A percentile compares a stretch with the other conserved stretches of the same genome.
Conservation (phyloP, 306 rosid genomes). For the Cicer yamashitae region DNA sequence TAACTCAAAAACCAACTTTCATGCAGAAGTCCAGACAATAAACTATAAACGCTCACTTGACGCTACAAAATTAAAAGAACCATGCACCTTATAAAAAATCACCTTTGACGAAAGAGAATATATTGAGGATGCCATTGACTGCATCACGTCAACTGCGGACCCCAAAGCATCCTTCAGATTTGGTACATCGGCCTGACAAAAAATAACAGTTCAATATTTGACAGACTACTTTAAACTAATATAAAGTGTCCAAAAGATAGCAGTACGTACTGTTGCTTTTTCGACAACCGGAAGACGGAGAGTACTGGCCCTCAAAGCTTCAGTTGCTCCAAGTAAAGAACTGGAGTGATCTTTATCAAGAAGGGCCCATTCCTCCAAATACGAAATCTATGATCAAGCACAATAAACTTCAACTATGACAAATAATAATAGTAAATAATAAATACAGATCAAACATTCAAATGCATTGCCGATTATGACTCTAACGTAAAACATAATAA, state of each 20-base stretch:
- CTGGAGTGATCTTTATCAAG: slow-evolving; percentile 86
- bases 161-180: slow-evolving; percentile 92
- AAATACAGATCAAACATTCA: slow-evolving; percentile 17
- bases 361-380: slow-evolving; percentile 95
- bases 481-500: slow-evolving; percentile 25
- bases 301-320: slow-evolving; percentile 97
- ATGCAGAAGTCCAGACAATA: slow-evolving; percentile 9
- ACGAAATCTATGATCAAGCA: slow-evolving; percentile 66
- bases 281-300: slow-evolving; percentile 96
- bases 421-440: slow-evolving; percentile 26
- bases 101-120: slow-evolving; percentile 87
- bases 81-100: slow-evolving; percentile 15
- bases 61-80: slow-evolving; percentile 17
- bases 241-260: slow-evolving; percentile 7
- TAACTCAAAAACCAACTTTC: slow-evolving; percentile 26
- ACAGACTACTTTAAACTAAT: slow-evolving; percentile 17
- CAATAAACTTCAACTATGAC: slow-evolving; percentile 43
- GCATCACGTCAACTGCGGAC: slow-evolving; percentile 97
- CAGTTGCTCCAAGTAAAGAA: slow-evolving; percentile 96
- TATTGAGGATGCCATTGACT: slow-evolving; percentile 89
- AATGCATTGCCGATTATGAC: slow-evolving; percentile 4
- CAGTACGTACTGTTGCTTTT: slow-evolving; percentile 74
- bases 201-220: slow-evolving; percentile 31
- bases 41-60: slow-evolving; percentile 27
- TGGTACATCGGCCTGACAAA: slow-evolving; percentile 83